These are phyloP conservation scores for Arabidopsis arenosa DNA, from an alignment of 345 rosid species.

Conservation along the genomic window DNA sequence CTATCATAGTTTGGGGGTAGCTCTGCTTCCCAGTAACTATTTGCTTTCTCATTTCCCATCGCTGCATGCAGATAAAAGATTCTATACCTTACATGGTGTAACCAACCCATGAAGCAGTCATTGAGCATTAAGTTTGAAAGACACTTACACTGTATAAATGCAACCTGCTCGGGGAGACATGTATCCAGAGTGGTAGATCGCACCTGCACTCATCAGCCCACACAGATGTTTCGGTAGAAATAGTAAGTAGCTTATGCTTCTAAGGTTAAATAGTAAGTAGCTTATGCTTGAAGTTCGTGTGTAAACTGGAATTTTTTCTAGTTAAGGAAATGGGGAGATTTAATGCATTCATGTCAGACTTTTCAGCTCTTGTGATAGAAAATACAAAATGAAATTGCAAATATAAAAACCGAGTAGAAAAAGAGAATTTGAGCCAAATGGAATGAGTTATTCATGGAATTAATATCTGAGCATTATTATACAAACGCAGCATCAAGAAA, in stretches of 20 bases:
- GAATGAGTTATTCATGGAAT: constrained; percentile 9
- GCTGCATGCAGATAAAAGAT: constrained; percentile 56
- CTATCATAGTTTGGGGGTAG: constrained; percentile 88
- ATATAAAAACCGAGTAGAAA: constrained; percentile 9
- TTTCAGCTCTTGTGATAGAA: constrained; percentile 25
- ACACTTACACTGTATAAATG: constrained; percentile 80
- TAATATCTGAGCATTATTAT: constrained; percentile 8
- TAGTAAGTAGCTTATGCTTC: constrained; percentile 6
- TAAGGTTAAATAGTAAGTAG: neutral
- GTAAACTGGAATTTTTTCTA: neutral
- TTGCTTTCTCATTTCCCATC: constrained; percentile 95
- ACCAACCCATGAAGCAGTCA: constrained; percentile 1
- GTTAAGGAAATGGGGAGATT: neutral
- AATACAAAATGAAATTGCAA: constrained; percentile 2
- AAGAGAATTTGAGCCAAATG: constrained; percentile 13
- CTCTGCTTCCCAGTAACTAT: constrained; percentile 97
- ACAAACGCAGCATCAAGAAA: constrained; percentile 21
- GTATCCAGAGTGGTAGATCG: constrained; percentile 97
- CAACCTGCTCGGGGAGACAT: constrained; percentile 99
- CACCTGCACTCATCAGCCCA: constrained; percentile 59
- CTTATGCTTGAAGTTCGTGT: neutral
- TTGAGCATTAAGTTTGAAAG: constrained; percentile 25
- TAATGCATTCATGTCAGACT: constrained; percentile 17
- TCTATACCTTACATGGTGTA: constrained; percentile 21
- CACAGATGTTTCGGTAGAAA: constrained; percentile 22